Evolutionary conservation across 2,329 filamentous ascomycete genomes (phyloP).

Genomic region (Purpureocillium takamizusanense): DNA sequence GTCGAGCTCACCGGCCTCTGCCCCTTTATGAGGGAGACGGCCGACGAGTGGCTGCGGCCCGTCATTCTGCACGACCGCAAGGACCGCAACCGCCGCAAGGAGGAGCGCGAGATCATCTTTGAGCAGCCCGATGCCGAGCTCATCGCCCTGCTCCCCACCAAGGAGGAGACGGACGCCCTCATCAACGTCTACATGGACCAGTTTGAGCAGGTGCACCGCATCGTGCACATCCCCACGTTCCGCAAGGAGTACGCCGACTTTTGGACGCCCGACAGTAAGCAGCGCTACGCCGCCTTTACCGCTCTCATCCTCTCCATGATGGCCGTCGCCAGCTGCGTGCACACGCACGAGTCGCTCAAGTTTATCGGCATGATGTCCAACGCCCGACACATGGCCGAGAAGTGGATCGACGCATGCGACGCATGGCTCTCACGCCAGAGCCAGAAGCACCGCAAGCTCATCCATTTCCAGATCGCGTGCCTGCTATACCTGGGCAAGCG

Average conservation of each 20-base stretch:
- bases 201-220: slow-evolving; percentile 46
- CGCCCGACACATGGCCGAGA: slow-evolving; percentile 44
- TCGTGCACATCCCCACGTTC: slow-evolving; percentile 52
- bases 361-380: slow-evolving; percentile 51
- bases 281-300: slow-evolving; percentile 44
- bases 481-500: slow-evolving; percentile 52
- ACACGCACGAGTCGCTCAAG: slow-evolving; percentile 40
- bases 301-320: slow-evolving; percentile 51
- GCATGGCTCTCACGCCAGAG: slow-evolving; percentile 46
- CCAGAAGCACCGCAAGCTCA: slow-evolving; percentile 50
- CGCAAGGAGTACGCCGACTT: slow-evolving; percentile 45
- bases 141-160: slow-evolving; percentile 39
- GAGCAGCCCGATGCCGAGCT: slow-evolving; percentile 37
- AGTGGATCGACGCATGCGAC: slow-evolving; percentile 48
- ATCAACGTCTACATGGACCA: slow-evolving; percentile 43
- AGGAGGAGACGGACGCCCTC: slow-evolving; percentile 38
- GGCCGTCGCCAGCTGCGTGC: slow-evolving; percentile 48
- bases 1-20: slow-evolving; percentile 48
- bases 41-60: slow-evolving; percentile 51
- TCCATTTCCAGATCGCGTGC: slow-evolving; percentile 53
- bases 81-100: slow-evolving; percentile 43
- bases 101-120: slow-evolving; percentile 42
- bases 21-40: slow-evolving; percentile 54
- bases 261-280: slow-evolving; percentile 36
- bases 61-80: slow-evolving; percentile 47